Evolutionary conservation across 148 eudicot genomes (phyloP), one percentile per base, ranked within the genome.

Genomic region (Arbutus unedo): DNA sequence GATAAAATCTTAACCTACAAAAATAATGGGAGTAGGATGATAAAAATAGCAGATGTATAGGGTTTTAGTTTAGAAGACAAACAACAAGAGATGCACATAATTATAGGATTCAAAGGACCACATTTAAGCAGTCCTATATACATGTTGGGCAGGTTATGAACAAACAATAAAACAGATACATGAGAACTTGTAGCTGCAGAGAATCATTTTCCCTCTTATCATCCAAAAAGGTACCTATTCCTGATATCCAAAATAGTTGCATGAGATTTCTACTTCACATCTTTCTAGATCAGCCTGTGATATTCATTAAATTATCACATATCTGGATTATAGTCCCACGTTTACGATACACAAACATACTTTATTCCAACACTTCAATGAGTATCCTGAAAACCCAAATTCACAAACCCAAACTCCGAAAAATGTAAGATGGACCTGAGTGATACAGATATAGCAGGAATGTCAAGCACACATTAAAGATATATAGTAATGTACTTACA

Each of bases 1-100:
- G 95, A 86, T 76, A 89, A 85, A 84, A 96, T 89, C 49, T 91
- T 93, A 64, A 96, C 98, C 99, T 96, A 92, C 80, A 81, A 84
- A 56, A 57, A 50, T 48, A 56, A 4, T 5, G 71, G 16, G 38
- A 62, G 41, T 66, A 57, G 62, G n/a, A 16, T 19, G 19, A 38
- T 9, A 75, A 54, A 38, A 64, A 7, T 38, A 18, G 7, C 18
- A 60, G 18, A 81, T 48, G 0, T 2, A 53, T 2, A 16, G 47
- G 59, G 54, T 47, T 50, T 60, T 44, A 82, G 23, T 51, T 47
- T 75, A 15, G 57, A 59, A n/a, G 18, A 31, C 15, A 50, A 15
- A 13, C 4, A 19, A 74, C 76, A 75, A 38, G 64, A n/a, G 67
- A 43, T 18, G 47, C 23, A 47, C 43, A 62, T 47, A 47, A 78